Evolutionary conservation across 805 yeast genomes (phyloP).

Genomic region (Lachancea kluyveri): DNA sequence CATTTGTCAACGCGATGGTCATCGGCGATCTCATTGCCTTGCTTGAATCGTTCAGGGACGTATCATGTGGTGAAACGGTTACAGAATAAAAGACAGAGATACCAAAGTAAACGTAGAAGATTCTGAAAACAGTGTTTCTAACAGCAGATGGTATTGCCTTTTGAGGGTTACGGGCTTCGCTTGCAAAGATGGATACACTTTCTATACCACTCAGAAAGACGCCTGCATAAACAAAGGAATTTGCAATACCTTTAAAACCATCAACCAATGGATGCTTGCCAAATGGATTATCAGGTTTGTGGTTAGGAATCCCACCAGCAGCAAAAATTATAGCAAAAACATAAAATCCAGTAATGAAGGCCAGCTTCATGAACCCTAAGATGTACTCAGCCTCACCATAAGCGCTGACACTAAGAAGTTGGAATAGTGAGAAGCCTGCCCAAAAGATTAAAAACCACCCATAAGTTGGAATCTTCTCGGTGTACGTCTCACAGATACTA

Average conservation of each 20-base stretch:
- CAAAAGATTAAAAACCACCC: too few relatives aligned
- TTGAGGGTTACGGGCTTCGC: constrained; percentile 54
- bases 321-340: constrained; percentile 42
- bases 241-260: constrained; percentile 52
- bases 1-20: constrained; percentile 42
- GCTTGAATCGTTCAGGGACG: constrained; percentile 34
- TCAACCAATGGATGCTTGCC: constrained; percentile 32
- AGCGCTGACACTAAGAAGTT: too few relatives aligned
- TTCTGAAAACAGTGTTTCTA: constrained; percentile 49
- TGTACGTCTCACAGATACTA: too few relatives aligned
- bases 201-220: constrained; percentile 58
- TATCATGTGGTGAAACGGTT: constrained; percentile 51
- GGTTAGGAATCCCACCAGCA: constrained; percentile 36
- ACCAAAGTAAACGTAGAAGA: constrained; percentile 46
- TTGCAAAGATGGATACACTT: constrained; percentile 52
- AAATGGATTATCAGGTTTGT: constrained; percentile 32
- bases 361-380: too few relatives aligned
- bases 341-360: constrained; percentile 43
- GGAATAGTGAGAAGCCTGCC: too few relatives aligned
- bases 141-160: constrained; percentile 54
- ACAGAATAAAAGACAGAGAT: constrained; percentile 52
- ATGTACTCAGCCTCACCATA: too few relatives aligned
- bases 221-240: too few relatives aligned
- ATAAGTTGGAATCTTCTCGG: too few relatives aligned
- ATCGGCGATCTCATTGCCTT: constrained; percentile 43